Percentiles rank a stretch among this genome's conserved stretches.
Conservation (phyloP, 129 eudicot genomes). For the Kitagawia praeruptora region DNA sequence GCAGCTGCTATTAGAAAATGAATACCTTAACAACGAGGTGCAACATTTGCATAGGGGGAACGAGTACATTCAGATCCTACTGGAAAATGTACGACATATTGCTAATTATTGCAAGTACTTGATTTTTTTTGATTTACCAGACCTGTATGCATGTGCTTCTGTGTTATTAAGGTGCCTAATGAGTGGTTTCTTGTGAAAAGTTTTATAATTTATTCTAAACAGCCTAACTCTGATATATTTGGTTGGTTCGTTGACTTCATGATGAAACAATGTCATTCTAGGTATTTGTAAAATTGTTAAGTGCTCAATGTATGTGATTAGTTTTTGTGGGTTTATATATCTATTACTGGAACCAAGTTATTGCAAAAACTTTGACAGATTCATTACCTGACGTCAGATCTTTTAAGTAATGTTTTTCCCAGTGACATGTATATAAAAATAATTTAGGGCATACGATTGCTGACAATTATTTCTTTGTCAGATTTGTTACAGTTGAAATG, state of each 20-base stretch:
- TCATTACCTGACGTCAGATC: neutral
- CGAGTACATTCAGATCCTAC: conserved; percentile 12
- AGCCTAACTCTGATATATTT: neutral
- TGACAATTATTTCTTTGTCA: neutral
- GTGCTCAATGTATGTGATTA: neutral
- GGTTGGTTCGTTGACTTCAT: neutral
- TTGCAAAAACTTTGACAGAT: neutral
- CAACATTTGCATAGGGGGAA: conserved; percentile 6
- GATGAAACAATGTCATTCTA: neutral
- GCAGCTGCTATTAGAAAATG: conserved; percentile 10
- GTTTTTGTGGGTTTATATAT: neutral
- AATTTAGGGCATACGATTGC: neutral
- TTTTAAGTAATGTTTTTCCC: neutral
- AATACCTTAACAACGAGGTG: conserved; percentile 12
- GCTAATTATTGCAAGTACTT: neutral
- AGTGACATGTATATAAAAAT: neutral
- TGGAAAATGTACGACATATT: conserved; percentile 15
- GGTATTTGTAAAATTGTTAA: neutral
- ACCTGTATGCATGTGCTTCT: neutral
- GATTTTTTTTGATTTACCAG: neutral
- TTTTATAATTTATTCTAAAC: neutral
- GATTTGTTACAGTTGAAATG: neutral
- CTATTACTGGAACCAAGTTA: neutral
- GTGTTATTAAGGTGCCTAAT: neutral
- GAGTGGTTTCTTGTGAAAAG: neutral